phyloP scores from a whole-genome alignment of 2,329 filamentous ascomycete species.

The Saccharata proteae region DNA sequence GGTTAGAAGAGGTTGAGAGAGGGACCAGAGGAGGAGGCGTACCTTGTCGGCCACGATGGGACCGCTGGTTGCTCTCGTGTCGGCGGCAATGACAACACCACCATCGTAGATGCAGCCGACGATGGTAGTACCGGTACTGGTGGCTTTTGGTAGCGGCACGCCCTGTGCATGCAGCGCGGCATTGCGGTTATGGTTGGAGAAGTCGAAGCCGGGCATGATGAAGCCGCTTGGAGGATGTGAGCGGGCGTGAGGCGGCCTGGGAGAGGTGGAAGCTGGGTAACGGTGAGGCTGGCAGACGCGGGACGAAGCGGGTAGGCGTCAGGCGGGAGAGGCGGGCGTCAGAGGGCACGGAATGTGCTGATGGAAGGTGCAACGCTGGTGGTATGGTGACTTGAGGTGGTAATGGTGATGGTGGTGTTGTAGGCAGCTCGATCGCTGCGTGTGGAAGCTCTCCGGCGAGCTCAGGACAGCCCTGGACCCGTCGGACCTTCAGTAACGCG shows the following conservation, averaged over 20 bases:
- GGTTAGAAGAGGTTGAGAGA: neutral
- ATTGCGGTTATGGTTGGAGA: conserved; percentile 99
- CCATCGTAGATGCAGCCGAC: conserved; percentile 95
- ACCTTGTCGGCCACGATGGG: conserved; percentile 98
- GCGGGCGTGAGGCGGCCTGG: conserved; percentile 1
- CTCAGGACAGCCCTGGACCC: too few species aligned
- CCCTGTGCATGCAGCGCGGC: conserved; percentile 86
- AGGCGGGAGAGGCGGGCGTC: neutral
- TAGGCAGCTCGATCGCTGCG: neutral
- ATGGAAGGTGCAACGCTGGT: neutral
- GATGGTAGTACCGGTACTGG: conserved; percentile 97
- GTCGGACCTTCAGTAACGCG: too few species aligned
- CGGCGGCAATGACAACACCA: conserved; percentile 95
- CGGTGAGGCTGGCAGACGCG: neutral
- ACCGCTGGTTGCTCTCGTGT: conserved; percentile 92
- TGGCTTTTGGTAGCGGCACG: conserved; percentile 90
- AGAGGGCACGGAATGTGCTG: neutral
- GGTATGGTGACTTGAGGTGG: neutral
- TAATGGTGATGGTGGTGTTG: conserved; percentile 2
- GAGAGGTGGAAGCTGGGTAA: neutral
- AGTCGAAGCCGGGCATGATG: conserved; percentile 90
- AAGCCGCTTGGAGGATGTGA: conserved; percentile 1
- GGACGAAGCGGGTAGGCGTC: neutral
- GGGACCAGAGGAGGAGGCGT: conserved; percentile 10
- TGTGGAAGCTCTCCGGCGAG: too few species aligned